Evolutionary conservation across 257 asterid species (phyloP).

Genomic region (Scutellaria baicalensis): DNA sequence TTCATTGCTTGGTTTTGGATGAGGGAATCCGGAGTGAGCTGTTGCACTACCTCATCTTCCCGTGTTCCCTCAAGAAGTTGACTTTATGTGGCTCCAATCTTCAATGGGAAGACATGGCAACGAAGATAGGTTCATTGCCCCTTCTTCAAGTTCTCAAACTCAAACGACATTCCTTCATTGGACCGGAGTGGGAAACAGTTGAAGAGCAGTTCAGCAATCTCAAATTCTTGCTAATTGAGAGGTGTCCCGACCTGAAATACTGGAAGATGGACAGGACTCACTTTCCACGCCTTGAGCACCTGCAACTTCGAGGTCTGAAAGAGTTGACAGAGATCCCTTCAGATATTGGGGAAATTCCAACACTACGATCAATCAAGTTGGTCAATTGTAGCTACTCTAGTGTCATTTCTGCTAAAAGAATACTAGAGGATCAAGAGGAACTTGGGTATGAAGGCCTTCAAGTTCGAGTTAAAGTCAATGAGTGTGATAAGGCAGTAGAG

Average conservation of each 20-base stretch:
- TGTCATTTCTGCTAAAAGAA: background rate
- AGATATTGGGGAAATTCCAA: background rate
- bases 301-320: background rate
- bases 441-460: background rate
- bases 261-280: constrained; percentile 2
- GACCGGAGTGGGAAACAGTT: constrained; percentile 1
- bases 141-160: background rate
- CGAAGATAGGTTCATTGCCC: constrained; percentile 1
- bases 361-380: background rate
- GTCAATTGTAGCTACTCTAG: background rate
- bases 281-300: constrained; percentile 22
- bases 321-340: constrained; percentile 13
- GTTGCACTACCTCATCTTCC: constrained; percentile 1
- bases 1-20: background rate
- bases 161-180: rapidly evolving
- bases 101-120: constrained; percentile 1
- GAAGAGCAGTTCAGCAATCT: background rate
- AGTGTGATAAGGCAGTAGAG: background rate
- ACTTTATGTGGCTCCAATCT: background rate
- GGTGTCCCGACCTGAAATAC: background rate
- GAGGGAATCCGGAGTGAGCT: background rate
- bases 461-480: background rate
- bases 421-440: constrained; percentile 16
- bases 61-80: background rate
- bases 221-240: background rate